Evolutionary conservation across 78 protist species (phyloP).

Genomic region (Paulinella micropora): DNA sequence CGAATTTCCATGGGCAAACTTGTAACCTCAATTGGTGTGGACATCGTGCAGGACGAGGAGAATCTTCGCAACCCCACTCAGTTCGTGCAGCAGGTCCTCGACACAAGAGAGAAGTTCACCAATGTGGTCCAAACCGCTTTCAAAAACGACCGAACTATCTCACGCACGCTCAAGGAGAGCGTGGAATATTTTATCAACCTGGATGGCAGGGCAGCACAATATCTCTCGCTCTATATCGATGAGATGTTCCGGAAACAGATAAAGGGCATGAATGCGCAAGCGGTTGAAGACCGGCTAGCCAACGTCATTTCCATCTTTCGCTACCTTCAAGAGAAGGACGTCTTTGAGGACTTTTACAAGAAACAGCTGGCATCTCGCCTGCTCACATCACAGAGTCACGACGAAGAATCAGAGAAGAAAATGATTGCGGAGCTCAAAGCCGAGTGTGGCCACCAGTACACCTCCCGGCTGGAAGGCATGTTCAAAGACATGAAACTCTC

Average conservation of each 20-base stretch:
- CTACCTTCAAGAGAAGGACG: constrained; percentile 1
- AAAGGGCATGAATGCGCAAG: not conserved
- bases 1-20: not conserved
- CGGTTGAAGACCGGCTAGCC: not conserved
- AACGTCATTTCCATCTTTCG: constrained; percentile 5
- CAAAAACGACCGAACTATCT: not conserved
- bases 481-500: not conserved
- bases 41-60: constrained; percentile 1
- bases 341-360: constrained; percentile 18
- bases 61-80: not conserved
- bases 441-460: constrained; percentile 22
- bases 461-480: constrained; percentile 15
- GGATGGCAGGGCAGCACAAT: constrained; percentile 7
- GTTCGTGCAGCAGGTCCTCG: not conserved
- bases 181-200: constrained; percentile 11
- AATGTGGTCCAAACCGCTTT: not conserved
- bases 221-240: constrained; percentile 5
- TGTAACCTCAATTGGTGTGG: not conserved
- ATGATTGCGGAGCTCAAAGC: constrained; percentile 15
- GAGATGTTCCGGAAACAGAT: not conserved
- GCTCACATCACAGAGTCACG: not conserved
- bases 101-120: not conserved
- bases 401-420: not conserved
- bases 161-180: not conserved
- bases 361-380: constrained; percentile 1